These are phyloP conservation scores for Metschnikowia drakensbergensis DNA, from an alignment of 805 yeast genomes.

Conservation along the genomic window DNA sequence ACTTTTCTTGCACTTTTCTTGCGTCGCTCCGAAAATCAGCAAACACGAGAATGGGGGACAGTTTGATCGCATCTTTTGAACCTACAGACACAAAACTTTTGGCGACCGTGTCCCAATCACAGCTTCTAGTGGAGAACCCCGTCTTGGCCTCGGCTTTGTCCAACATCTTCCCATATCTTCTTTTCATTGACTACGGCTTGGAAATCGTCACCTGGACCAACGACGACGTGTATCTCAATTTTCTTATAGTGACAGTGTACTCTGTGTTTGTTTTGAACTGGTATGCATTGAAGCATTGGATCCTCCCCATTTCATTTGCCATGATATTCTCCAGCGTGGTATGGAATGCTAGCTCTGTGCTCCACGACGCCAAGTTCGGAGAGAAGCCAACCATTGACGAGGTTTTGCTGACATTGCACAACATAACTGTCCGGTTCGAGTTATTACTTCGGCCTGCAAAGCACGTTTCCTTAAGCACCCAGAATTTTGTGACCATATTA, in stretches of 20 bases:
- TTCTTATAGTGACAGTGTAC: conserved; percentile 37
- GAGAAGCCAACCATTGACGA: conserved; percentile 53
- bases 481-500: conserved; percentile 29
- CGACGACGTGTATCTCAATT: conserved; percentile 45
- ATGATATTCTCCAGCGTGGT: conserved; percentile 37
- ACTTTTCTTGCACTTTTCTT: background rate
- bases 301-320: conserved; percentile 39
- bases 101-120: conserved; percentile 25
- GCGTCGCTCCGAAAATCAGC: background rate
- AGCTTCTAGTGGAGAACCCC: conserved; percentile 42
- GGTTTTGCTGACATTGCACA: conserved; percentile 44
- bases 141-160: conserved; percentile 44
- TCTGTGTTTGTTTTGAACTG: conserved; percentile 41
- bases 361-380: conserved; percentile 39
- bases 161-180: conserved; percentile 45
- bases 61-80: conserved; percentile 29
- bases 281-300: conserved; percentile 31
- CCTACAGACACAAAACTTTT: conserved; percentile 37
- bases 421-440: conserved; percentile 42
- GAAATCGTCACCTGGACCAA: conserved; percentile 55
- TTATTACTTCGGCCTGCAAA: conserved; percentile 39
- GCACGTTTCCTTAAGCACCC: conserved; percentile 23
- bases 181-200: conserved; percentile 41
- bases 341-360: conserved; percentile 44
- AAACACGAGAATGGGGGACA: conserved; percentile 9